Evolutionary conservation across 148 eudicot genomes (phyloP).

Genomic region (Cornus controversa): DNA sequence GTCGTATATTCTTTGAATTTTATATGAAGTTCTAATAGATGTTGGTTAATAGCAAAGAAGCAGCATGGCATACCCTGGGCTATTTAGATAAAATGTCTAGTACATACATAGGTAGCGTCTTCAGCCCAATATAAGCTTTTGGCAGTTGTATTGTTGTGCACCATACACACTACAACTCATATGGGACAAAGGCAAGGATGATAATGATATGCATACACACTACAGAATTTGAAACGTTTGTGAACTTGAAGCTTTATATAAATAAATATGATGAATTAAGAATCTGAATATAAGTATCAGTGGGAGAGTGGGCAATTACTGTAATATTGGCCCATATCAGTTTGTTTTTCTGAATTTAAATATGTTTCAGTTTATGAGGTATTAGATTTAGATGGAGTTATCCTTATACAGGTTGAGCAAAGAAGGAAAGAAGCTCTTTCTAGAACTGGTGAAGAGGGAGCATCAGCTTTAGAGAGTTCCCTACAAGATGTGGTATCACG

Average conservation of each 20-base stretch:
- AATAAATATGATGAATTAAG: not conserved
- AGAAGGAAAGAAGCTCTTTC: conserved; percentile 97
- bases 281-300: not conserved
- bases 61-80: not conserved
- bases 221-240: not conserved
- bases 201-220: no score
- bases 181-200: no score
- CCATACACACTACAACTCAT: not conserved
- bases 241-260: not conserved
- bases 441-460: conserved; percentile 67
- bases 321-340: not conserved
- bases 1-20: not conserved
- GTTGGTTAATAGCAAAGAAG: not conserved
- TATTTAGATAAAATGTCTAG: not conserved
- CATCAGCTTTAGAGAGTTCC: conserved; percentile 59
- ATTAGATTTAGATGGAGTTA: not conserved
- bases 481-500: conserved; percentile 91
- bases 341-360: not conserved
- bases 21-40: not conserved
- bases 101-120: not conserved
- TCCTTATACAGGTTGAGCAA: conserved; percentile 83
- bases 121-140: not conserved
- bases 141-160: not conserved
- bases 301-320: not conserved
- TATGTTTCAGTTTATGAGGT: not conserved